phyloP scores from a whole-genome alignment of 805 yeast genomes.

The Myxozyma nipponensis region DNA sequence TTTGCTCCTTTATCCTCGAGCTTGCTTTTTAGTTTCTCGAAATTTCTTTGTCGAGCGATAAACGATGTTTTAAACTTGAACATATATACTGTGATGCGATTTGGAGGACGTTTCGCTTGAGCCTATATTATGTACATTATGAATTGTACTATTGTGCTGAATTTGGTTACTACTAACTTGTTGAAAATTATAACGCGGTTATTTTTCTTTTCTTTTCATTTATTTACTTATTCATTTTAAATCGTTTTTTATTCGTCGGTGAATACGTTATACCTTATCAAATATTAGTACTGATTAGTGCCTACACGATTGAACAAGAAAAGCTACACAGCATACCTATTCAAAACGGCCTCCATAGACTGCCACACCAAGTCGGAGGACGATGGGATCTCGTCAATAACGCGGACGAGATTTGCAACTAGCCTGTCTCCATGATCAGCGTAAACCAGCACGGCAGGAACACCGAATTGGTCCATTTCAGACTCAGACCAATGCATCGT shows the following conservation, averaged over 20 bases:
- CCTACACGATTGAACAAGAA: too few relatives aligned
- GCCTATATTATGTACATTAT: background rate
- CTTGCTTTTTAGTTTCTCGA: background rate
- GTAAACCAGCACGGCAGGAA: conserved; percentile 9
- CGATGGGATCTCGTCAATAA: conserved; percentile 12
- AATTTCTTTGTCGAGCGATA: background rate
- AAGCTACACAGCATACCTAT: conserved; percentile 1
- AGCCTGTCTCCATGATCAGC: conserved; percentile 1
- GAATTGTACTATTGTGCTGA: background rate
- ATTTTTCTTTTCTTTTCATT: too few relatives aligned
- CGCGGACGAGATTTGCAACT: conserved; percentile 8
- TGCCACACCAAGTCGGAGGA: background rate
- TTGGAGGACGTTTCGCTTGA: background rate
- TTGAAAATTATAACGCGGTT: too few relatives aligned
- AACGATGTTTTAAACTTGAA: too few relatives aligned
- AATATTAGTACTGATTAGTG: too few relatives aligned
- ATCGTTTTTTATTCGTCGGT: too few relatives aligned
- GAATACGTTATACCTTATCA: too few relatives aligned
- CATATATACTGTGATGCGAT: background rate
- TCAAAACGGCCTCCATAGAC: conserved; percentile 2
- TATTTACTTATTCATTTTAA: too few relatives aligned
- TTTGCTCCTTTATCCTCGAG: conserved; percentile 1
- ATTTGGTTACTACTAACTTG: too few relatives aligned
- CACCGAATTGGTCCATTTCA: conserved; percentile 5
- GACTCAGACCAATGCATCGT: conserved; percentile 6